Conservation (phyloP, 179 eudicot genomes). For the Silene coronaria region DNA sequence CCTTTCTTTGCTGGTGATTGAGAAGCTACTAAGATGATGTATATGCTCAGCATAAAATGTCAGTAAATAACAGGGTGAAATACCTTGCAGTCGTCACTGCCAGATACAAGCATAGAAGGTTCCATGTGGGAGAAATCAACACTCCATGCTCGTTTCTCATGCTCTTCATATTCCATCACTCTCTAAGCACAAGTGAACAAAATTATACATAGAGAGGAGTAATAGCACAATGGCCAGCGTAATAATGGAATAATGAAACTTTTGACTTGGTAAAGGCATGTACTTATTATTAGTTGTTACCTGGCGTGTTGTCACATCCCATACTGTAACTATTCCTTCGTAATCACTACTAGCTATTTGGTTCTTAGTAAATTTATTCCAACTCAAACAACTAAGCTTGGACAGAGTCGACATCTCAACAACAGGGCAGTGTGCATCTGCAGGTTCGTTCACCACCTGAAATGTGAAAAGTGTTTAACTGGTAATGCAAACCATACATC, state of each 20-base stretch:
- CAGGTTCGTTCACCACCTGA: conserved; percentile 68
- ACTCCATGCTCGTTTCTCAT: conserved; percentile 73
- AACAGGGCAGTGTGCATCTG: conserved; percentile 60
- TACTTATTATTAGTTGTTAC: conserved; percentile 26
- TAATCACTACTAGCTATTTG: conserved; percentile 75
- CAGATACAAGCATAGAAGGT: conserved; percentile 68
- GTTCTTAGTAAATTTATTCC: conserved; percentile 65
- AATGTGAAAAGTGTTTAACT: conserved; percentile 15
- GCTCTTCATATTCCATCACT: conserved; percentile 70
- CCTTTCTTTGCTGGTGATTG: not conserved
- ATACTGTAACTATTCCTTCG: conserved; percentile 68
- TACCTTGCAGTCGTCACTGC: conserved; percentile 79
- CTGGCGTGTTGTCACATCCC: conserved; percentile 70
- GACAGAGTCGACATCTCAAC: conserved; percentile 66
- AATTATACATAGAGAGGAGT: not conserved
- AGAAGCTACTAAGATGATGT: not conserved
- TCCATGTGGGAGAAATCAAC: conserved; percentile 66
- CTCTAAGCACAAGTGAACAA: conserved; percentile 36
- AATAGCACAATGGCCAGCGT: not conserved
- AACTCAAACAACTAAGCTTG: conserved; percentile 68
- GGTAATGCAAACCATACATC: not conserved
- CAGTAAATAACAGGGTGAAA: not conserved
- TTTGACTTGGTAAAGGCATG: not conserved
- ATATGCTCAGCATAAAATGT: not conserved
- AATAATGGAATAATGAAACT: not conserved